Conservation (phyloP, 352 stramenopile genomes). For the Hyaloperonospora arabidopsidis region DNA sequence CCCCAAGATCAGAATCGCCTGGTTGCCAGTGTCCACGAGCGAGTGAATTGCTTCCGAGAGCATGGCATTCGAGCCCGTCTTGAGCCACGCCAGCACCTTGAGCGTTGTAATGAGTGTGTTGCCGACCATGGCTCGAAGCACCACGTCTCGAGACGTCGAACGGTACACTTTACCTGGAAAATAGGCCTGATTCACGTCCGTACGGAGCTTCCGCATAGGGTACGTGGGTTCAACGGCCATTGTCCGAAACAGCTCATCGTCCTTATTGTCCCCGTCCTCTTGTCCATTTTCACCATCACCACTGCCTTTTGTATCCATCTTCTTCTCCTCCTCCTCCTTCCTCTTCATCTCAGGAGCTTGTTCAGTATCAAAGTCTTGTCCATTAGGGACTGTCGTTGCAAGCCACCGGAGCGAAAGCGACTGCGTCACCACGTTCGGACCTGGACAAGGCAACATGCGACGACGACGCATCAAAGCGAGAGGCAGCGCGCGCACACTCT, state of each 20-base stretch:
- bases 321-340: no score
- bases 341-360: background rate
- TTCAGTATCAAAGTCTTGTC: background rate
- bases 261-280: background rate
- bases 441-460: no score
- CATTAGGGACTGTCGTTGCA: conserved; percentile 7
- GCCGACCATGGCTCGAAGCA: conserved; percentile 86
- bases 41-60: conserved; percentile 96
- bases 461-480: no score
- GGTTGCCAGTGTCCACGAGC: conserved; percentile 95
- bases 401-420: conserved; percentile 41
- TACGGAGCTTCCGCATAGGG: conserved; percentile 43
- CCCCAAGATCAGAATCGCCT: conserved; percentile 86
- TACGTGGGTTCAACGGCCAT: conserved; percentile 38
- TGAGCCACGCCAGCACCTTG: conserved; percentile 64
- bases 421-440: conserved; percentile 55
- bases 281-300: background rate
- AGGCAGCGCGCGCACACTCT: conserved; percentile 9
- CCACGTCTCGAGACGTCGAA: conserved; percentile 67
- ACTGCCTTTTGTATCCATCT: background rate
- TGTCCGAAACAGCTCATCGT: conserved; percentile 30
- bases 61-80: conserved; percentile 94
- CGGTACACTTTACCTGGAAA: conserved; percentile 77
- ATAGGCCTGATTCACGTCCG: conserved; percentile 82
- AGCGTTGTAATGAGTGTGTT: conserved; percentile 92